A percentile compares a stretch with the other conserved stretches of the same genome.
Conservation (phyloP, 2,329 filamentous ascomycete genomes). For the Annulohypoxylon truncatum region DNA sequence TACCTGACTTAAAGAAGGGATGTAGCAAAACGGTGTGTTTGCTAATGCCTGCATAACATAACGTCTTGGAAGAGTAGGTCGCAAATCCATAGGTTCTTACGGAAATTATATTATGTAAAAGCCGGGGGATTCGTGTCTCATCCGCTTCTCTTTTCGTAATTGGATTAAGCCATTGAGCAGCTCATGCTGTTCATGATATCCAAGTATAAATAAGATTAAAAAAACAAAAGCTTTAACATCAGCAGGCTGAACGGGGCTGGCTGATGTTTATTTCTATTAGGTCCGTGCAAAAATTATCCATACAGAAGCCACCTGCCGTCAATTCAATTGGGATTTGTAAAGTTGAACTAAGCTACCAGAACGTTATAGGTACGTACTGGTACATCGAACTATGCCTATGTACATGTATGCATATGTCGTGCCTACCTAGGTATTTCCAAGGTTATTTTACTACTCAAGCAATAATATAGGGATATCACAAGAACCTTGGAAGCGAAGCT, state of each 20-base stretch:
- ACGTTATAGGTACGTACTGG: slow-evolving; percentile 9
- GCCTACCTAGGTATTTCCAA: too few species aligned
- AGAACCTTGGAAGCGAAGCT: background rate
- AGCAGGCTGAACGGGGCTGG: background rate
- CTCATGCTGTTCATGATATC: background rate
- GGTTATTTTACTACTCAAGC: too few species aligned
- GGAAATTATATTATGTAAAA: background rate
- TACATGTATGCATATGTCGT: too few species aligned
- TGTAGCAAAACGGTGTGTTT: slow-evolving; percentile 2
- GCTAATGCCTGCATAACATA: slow-evolving; percentile 14
- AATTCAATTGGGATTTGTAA: slow-evolving; percentile 1
- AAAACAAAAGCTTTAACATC: background rate
- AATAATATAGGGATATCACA: background rate
- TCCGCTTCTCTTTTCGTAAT: background rate
- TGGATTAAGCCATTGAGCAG: background rate
- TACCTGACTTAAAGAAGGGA: background rate
- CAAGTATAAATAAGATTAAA: background rate
- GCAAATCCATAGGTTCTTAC: background rate
- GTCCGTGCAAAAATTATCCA: slow-evolving; percentile 19
- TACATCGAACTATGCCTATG: too few species aligned
- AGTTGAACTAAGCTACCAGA: slow-evolving; percentile 13
- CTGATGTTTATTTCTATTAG: background rate
- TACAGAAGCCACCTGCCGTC: background rate
- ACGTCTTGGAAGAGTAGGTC: slow-evolving; percentile 8
- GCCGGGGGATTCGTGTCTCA: background rate